phyloP scores from a whole-genome alignment of 768 basidiomycete species.

The Fistulinella prunicolor region DNA sequence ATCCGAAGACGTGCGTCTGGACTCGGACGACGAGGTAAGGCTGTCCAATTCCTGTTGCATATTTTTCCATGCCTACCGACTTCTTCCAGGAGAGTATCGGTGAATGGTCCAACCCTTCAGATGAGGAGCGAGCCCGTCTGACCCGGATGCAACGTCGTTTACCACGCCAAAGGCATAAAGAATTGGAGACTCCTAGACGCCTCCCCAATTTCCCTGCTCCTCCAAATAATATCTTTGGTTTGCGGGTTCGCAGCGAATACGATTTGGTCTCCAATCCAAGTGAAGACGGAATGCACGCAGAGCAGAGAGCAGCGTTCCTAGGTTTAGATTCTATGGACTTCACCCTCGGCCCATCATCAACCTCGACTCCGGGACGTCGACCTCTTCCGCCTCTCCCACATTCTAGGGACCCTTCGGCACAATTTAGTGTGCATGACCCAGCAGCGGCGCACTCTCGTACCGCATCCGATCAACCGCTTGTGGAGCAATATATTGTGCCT shows the following conservation, averaged over 20 bases:
- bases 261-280: conserved; percentile 87
- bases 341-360: conserved; percentile 45
- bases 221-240: conserved; percentile 49
- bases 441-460: conserved; percentile 62
- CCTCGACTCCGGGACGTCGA: conserved; percentile 41
- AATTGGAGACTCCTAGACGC: conserved; percentile 63
- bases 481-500: conserved; percentile 19
- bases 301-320: conserved; percentile 41
- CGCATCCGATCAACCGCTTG: conserved; percentile 41
- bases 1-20: conserved; percentile 63
- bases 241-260: conserved; percentile 46
- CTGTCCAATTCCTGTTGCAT: not conserved
- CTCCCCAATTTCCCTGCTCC: conserved; percentile 80
- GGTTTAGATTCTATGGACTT: conserved; percentile 43
- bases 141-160: conserved; percentile 61
- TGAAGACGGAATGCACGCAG: conserved; percentile 55
- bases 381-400: conserved; percentile 62
- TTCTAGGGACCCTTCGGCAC: conserved; percentile 60
- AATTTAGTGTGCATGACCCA: conserved; percentile 59
- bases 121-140: conserved; percentile 79
- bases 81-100: conserved; percentile 62
- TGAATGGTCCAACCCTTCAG: conserved; percentile 89
- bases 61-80: conserved; percentile 7
- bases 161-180: conserved; percentile 45
- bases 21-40: conserved; percentile 68